Base-by-base conservation (phyloP, 1,284 basidiomycete species). In the Veloboletus limbatus region DNA sequence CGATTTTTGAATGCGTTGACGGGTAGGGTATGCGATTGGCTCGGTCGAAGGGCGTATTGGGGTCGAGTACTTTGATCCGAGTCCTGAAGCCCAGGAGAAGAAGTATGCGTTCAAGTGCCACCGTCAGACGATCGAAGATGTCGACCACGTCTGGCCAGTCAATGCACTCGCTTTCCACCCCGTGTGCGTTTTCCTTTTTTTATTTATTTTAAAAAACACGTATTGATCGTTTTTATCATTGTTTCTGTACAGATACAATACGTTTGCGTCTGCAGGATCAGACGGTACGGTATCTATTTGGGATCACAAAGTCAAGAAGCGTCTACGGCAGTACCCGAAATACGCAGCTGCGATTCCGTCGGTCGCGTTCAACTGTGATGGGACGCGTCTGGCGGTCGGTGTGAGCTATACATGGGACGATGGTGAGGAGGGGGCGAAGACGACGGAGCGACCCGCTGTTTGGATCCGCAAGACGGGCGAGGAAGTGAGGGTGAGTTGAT, bases 101-200 rank as follows among this genome's bases (percentile, higher is more conserved):
- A 97, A 97, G 69, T 99, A 99, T 65, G 97, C 97, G 3, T 99
- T 98, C 80, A 95, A 98, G 64, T 97, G 95, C 57, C 96, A 99
- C 63, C 78, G 96, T 16, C 87, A 93, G 62, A 84, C 88, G 2
- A 83, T 94, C 42, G 85, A 92, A 39, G 90, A 89, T 28, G 86
- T 90, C n/a, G 97, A 99, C 64, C 90, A 94, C 53, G 94, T 98
- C n/a, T 99, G 93, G 82, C 94, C 96, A 0, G 95, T 99, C 54
- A 97, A 98, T 61, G 82, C 89, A 0, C 77, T 99, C 25, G 92
- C 92, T 0, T 99, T 98, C 73, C 93, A 98, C 59, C 93, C 96
- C 0, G 72, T 79, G 78, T 93, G 63, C 10, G 18, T 35, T 1
- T 18, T 5, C 6, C 20, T 26, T n/a, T n/a, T n/a, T n/a, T n/a